Percentiles rank a stretch among this genome's conserved stretches.
Evolutionary conservation across 352 stramenopile genomes (phyloP).

Genomic region (Halophytophthora polymorphica): DNA sequence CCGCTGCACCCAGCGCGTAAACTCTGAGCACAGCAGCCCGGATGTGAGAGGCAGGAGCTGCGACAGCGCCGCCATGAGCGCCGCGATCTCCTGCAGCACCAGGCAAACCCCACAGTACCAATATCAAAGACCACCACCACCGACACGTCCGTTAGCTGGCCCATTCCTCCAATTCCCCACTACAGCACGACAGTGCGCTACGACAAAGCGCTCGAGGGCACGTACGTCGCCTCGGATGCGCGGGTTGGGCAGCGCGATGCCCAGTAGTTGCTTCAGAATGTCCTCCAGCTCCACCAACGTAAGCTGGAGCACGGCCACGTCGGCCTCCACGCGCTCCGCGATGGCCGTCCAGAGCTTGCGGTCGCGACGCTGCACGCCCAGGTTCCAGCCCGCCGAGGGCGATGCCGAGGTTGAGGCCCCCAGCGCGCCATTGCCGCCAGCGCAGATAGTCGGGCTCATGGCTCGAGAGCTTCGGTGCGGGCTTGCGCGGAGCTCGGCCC

Average conservation of each 20-base stretch:
- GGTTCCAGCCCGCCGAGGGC: slow-evolving; percentile 41
- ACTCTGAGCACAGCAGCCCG: slow-evolving; percentile 74
- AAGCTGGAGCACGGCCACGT: slow-evolving; percentile 50
- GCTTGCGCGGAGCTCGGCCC: slow-evolving; percentile 10
- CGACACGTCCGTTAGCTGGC: neutral
- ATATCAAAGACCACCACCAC: slow-evolving; percentile 1
- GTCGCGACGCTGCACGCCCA: slow-evolving; percentile 59
- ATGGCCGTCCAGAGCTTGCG: slow-evolving; percentile 61
- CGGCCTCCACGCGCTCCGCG: slow-evolving; percentile 53
- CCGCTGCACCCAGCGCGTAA: slow-evolving; percentile 75
- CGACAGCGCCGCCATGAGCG: slow-evolving; percentile 52
- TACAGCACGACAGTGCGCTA: neutral
- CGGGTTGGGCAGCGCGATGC: slow-evolving; percentile 53
- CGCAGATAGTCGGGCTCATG: slow-evolving; percentile 28
- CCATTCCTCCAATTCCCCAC: neutral
- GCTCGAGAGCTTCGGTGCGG: neutral
- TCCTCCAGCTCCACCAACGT: slow-evolving; percentile 79
- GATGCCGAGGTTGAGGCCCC: slow-evolving; percentile 17
- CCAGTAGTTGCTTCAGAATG: slow-evolving; percentile 69
- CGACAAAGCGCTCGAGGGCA: neutral
- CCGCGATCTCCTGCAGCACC: slow-evolving; percentile 45
- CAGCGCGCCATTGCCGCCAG: slow-evolving; percentile 2
- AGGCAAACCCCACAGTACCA: too few species aligned
- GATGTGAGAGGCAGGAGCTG: slow-evolving; percentile 66
- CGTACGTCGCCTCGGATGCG: slow-evolving; percentile 59